Evolutionary conservation across 2,329 filamentous ascomycete genomes (phyloP), one percentile per base, ranked within the genome.

Genomic region (Grosmannia penicillata): DNA sequence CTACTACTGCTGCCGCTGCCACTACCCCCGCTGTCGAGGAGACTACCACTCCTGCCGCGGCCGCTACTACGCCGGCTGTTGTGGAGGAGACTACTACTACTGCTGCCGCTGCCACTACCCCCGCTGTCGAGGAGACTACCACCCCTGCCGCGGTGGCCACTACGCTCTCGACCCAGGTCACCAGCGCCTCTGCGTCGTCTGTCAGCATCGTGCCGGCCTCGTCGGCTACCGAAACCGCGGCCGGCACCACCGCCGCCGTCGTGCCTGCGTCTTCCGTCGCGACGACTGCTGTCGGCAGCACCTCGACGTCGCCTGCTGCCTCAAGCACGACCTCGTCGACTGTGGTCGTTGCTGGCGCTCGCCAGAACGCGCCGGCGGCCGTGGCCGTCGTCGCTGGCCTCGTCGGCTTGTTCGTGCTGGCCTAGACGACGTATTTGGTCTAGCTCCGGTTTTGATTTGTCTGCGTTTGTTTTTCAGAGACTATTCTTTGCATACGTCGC

Each of bases 351-450:
- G 52, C 47, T 38, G 50, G 48, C 42, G 54, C 55, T 24, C 46
- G 51, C 43, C 47, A 51, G 24, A 55, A 57, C 44, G 51, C 53
- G 8, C 42, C 46, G 30, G 55, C 57, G 6, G 55, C 48, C 3
- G 45, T 54, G 19, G 62, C 58, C 33, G 45, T 60, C 7, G 40
- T 62, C 36, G 61, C 56, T 19, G 61, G 59, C 35, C 19, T 63
- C 17, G 32, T 57, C 14, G 61, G 58, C 30, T 56, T 53, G 13
- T 36, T 62, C 21, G 60, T 53, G 31, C 50, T 64, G 18, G 42
- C 62, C 27, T 37, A 37, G 24, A 10, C 27, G 34, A 30, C 36
- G 14, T 21, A 30, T 33, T 38, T 45, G 31, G 36, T n/a, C 6
- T 30, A 9, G 7, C 5, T 13, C 10, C 4, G 22, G n/a, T 10